A percentile compares a stretch with the other conserved stretches of the same genome.
phyloP scores from a whole-genome alignment of 257 asterid species.

The Solanum rostratum region DNA sequence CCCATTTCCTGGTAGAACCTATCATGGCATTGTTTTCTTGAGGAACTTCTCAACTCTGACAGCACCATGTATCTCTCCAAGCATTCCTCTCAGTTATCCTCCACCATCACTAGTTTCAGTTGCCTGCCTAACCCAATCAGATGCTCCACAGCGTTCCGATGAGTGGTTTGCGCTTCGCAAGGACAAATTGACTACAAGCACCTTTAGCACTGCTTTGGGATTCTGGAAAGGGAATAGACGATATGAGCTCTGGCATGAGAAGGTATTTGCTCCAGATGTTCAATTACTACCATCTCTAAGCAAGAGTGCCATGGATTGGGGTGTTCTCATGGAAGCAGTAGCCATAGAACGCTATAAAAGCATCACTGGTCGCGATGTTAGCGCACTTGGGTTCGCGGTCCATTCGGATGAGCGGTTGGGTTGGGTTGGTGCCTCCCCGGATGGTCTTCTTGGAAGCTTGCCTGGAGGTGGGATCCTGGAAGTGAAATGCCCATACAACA shows the following conservation, averaged over 20 bases:
- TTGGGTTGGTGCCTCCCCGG: slow-evolving; percentile 98
- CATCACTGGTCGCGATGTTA: slow-evolving; percentile 77
- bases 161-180: slow-evolving; percentile 96
- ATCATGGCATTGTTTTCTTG: slow-evolving; percentile 20
- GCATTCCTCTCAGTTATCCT: slow-evolving; percentile 17
- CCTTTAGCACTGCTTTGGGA: slow-evolving; percentile 90
- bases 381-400: slow-evolving; percentile 60
- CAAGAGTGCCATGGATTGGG: slow-evolving; percentile 86
- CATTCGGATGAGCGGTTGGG: slow-evolving; percentile 54
- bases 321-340: slow-evolving; percentile 64
- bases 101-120: slow-evolving; percentile 26
- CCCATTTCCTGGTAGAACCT: slow-evolving; percentile 37
- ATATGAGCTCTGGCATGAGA: slow-evolving; percentile 77
- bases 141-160: slow-evolving; percentile 78
- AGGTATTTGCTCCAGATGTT: slow-evolving; percentile 38
- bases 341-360: slow-evolving; percentile 81
- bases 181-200: slow-evolving; percentile 85
- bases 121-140: slow-evolving; percentile 39
- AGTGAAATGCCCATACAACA: slow-evolving; percentile 92
- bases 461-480: slow-evolving; percentile 80
- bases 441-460: slow-evolving; percentile 58
- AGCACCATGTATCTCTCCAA: slow-evolving; percentile 24
- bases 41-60: slow-evolving; percentile 51
- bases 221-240: slow-evolving; percentile 90
- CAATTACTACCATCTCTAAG: slow-evolving; percentile 18